A percentile compares a stretch with the other conserved stretches of the same genome.
Evolutionary conservation across 2,329 filamentous ascomycete species (phyloP).

Genomic region (Dactylonectria macrodidyma): DNA sequence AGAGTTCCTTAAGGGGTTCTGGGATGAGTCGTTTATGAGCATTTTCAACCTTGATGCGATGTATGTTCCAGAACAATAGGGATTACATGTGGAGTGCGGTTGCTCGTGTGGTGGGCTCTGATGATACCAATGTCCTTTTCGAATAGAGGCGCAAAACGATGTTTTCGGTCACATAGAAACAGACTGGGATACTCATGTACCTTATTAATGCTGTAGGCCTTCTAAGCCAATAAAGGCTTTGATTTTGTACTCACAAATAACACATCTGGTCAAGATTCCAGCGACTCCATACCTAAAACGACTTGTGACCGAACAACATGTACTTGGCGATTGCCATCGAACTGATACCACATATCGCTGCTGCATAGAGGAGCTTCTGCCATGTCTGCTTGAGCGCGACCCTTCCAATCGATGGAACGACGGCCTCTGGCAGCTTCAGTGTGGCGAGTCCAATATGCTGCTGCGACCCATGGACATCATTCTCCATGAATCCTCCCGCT

Average conservation of each 20-base stretch:
- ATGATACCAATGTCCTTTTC: background rate
- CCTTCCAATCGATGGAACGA: background rate
- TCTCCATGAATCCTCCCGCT: constrained; percentile 43
- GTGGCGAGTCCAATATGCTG: constrained; percentile 39
- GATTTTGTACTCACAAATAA: background rate
- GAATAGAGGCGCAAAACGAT: too few relatives aligned
- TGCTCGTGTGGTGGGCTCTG: background rate
- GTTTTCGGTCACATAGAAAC: too few relatives aligned
- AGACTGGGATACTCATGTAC: too few relatives aligned
- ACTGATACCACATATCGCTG: constrained; percentile 9
- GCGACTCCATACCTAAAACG: background rate
- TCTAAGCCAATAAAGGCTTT: too few relatives aligned
- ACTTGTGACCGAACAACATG: background rate
- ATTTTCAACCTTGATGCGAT: constrained; percentile 29
- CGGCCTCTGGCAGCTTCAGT: constrained; percentile 18
- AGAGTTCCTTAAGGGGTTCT: constrained; percentile 32
- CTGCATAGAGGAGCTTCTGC: background rate
- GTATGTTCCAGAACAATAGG: constrained; percentile 11
- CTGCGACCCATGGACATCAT: constrained; percentile 42
- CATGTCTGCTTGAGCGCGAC: background rate
- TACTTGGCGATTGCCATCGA: constrained; percentile 3
- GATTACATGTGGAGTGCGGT: background rate
- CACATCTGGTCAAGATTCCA: background rate
- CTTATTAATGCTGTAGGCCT: too few relatives aligned
- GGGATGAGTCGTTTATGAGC: constrained; percentile 36